These are phyloP conservation scores for Talaromyces funiculosus DNA, from an alignment of 2,329 filamentous ascomycete genomes.

Conservation along the genomic window DNA sequence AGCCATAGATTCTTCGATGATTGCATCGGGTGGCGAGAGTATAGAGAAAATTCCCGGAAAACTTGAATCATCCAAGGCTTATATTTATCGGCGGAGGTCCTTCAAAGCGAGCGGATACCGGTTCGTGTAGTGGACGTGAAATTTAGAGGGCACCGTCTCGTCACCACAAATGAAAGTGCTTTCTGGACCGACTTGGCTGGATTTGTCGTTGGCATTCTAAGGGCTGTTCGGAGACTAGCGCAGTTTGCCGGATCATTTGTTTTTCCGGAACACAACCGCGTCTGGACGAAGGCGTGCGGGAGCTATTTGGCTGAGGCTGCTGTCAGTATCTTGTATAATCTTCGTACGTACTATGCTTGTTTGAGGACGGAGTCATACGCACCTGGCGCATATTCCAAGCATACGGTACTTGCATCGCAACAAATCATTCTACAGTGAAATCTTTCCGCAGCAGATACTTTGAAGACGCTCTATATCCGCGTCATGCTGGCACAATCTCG, in stretches of 20 bases:
- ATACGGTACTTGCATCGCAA: slow-evolving; percentile 2
- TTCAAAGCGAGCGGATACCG: background rate
- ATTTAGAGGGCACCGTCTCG: slow-evolving; percentile 5
- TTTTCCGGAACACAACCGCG: slow-evolving; percentile 9
- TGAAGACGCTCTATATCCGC: background rate
- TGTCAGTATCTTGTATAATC: slow-evolving; percentile 1
- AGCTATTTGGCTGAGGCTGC: background rate
- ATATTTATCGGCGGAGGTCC: background rate
- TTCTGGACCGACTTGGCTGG: background rate
- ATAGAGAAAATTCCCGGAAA: background rate
- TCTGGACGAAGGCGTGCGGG: background rate
- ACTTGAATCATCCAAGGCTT: background rate
- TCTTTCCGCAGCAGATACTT: slow-evolving; percentile 2
- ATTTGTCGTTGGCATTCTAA: slow-evolving; percentile 6
- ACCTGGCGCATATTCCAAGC: slow-evolving; percentile 14
- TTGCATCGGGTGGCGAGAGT: slow-evolving; percentile 33
- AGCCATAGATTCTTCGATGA: slow-evolving; percentile 43
- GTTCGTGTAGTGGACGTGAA: background rate
- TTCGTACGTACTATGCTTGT: background rate
- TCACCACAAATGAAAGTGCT: background rate
- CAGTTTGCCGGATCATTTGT: slow-evolving; percentile 9
- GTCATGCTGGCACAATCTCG: background rate
- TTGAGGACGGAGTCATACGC: slow-evolving; percentile 12
- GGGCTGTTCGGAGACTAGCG: slow-evolving; percentile 12
- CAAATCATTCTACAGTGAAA: slow-evolving; percentile 9